These are phyloP conservation scores for Scutellaria galericulata DNA, from an alignment of 257 asterid genomes.

Conservation along the genomic window DNA sequence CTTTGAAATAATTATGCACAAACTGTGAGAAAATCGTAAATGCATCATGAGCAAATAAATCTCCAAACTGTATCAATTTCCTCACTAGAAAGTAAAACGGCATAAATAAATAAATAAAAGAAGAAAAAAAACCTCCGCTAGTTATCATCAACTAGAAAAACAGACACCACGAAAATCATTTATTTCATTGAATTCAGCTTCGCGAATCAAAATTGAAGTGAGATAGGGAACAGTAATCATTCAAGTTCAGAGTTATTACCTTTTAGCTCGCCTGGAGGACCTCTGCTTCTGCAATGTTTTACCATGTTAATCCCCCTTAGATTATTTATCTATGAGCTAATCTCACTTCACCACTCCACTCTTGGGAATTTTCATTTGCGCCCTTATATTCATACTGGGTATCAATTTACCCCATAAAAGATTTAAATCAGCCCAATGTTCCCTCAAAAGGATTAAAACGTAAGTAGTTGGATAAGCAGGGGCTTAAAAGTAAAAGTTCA, in stretches of 20 bases:
- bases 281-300: no score
- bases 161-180: not conserved
- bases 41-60: constrained; percentile 4
- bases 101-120: no score
- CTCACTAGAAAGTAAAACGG: not conserved
- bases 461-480: no score
- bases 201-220: constrained; percentile 3
- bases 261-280: not conserved
- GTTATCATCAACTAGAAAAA: not conserved
- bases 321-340: no score
- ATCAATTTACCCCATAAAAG: no score
- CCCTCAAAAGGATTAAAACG: no score
- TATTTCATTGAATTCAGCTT: not conserved
- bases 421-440: no score
- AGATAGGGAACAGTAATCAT: not conserved
- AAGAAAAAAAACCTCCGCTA: not conserved
- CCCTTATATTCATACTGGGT: no score
- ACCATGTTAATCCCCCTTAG: no score
- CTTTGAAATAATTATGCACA: not conserved
- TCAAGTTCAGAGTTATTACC: constrained; percentile 21
- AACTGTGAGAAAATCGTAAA: not conserved
- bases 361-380: no score
- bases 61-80: not conserved
- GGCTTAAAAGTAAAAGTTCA: no score
- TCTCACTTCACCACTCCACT: no score